phyloP scores from a whole-genome alignment of 2,329 filamentous ascomycete genomes.

The Colletotrichum nymphaeae region DNA sequence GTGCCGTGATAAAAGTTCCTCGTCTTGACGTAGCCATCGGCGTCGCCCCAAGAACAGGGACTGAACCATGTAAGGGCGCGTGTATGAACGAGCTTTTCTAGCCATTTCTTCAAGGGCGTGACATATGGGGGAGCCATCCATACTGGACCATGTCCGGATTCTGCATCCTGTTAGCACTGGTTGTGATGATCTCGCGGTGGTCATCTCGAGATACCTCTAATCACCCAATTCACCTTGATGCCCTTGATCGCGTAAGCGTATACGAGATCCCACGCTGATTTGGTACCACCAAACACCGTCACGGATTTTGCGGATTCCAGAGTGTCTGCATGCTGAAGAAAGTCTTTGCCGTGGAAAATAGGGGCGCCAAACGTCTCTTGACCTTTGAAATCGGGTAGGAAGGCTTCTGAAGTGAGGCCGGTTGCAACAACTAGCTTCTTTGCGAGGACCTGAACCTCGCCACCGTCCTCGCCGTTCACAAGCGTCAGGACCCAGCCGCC shows the following conservation, averaged over 20 bases:
- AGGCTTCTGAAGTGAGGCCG: conserved; percentile 63
- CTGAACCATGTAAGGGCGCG: conserved; percentile 80
- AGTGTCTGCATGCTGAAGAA: conserved; percentile 52
- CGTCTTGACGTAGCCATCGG: conserved; percentile 67
- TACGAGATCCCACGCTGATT: conserved; percentile 74
- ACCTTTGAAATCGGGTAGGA: conserved; percentile 59
- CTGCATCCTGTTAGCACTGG: conserved; percentile 32
- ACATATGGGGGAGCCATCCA: conserved; percentile 72
- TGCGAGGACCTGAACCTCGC: conserved; percentile 47
- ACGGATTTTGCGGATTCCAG: conserved; percentile 55
- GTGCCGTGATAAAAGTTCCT: conserved; percentile 69
- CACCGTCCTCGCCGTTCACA: conserved; percentile 17
- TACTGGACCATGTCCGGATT: conserved; percentile 66
- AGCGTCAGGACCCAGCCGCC: conserved; percentile 57
- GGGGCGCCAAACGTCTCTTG: conserved; percentile 56
- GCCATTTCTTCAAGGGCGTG: conserved; percentile 74
- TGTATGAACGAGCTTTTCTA: conserved; percentile 75
- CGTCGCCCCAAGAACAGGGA: conserved; percentile 78
- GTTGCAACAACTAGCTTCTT: conserved; percentile 65
- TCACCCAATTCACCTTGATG: conserved; percentile 69
- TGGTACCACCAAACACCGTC: conserved; percentile 71
- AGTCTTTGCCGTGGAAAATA: conserved; percentile 63
- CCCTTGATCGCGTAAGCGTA: conserved; percentile 69
- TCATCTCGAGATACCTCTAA: conserved; percentile 56
- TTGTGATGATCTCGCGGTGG: no score